Conservation (phyloP, 768 basidiomycete genomes). For the Boletellus ananiceps region DNA sequence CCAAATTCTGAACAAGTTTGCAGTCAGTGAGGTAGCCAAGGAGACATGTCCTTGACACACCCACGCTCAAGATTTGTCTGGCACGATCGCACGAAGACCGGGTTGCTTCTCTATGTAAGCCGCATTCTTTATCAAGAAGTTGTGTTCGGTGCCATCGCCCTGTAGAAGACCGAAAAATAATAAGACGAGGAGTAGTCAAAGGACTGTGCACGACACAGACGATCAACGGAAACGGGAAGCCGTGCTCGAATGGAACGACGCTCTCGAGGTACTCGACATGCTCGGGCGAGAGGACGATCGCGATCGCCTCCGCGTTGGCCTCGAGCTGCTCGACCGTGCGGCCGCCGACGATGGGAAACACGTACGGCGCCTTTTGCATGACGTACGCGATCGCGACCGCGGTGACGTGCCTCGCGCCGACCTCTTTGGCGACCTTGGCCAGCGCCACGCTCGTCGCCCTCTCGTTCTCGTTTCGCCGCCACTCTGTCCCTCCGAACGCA, state of each 20-base stretch:
- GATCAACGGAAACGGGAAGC: constrained; percentile 38
- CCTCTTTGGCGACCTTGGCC: constrained; percentile 47
- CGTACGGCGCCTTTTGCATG: constrained; percentile 49
- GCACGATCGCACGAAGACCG: constrained; percentile 1
- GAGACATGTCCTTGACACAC: neutral
- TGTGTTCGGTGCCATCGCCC: constrained; percentile 27
- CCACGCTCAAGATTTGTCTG: neutral
- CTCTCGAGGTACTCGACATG: constrained; percentile 46
- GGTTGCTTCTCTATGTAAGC: constrained; percentile 22
- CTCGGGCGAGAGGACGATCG: constrained; percentile 40
- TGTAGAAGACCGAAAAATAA: neutral
- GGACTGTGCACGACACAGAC: constrained; percentile 21
- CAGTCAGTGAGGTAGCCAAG: no score
- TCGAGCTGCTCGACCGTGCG: constrained; percentile 49
- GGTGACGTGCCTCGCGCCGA: constrained; percentile 45
- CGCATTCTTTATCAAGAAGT: constrained; percentile 8
- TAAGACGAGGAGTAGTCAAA: neutral
- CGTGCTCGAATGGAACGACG: constrained; percentile 40
- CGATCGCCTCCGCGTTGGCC: constrained; percentile 48
- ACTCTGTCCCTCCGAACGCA: constrained; percentile 24
- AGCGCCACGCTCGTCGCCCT: constrained; percentile 39
- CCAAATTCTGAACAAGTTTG: no score
- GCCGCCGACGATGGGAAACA: constrained; percentile 50
- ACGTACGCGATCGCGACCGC: constrained; percentile 45
- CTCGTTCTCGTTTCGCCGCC: constrained; percentile 47